These are phyloP conservation scores for Tylopilus vinaceipallidus DNA, from an alignment of 768 basidiomycete genomes.

Conservation along the genomic window DNA sequence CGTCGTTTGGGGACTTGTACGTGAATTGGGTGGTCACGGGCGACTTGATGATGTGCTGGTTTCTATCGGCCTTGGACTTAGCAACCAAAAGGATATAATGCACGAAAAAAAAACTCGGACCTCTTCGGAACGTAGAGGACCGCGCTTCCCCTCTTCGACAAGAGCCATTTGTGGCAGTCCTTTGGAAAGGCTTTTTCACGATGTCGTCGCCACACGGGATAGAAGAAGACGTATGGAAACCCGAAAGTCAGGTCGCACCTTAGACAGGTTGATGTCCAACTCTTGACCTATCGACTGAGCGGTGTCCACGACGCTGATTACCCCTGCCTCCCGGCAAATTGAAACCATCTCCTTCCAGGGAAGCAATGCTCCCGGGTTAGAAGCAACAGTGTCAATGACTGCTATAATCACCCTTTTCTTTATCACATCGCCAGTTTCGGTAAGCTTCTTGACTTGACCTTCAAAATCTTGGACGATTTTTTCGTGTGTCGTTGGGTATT, in stretches of 20 bases:
- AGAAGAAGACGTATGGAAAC: constrained; percentile 51
- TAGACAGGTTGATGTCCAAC: constrained; percentile 53
- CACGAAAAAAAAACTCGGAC: constrained; percentile 31
- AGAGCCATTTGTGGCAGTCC: constrained; percentile 89
- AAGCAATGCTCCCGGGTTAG: constrained; percentile 57
- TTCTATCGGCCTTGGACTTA: constrained; percentile 36
- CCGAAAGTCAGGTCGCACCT: constrained; percentile 71
- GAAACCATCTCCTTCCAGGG: constrained; percentile 73
- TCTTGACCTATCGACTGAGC: constrained; percentile 81
- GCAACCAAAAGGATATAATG: neutral
- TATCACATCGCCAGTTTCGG: constrained; percentile 11
- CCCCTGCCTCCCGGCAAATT: constrained; percentile 60
- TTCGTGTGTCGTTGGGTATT: constrained; percentile 56
- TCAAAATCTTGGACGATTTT: constrained; percentile 54
- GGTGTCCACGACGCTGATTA: constrained; percentile 70
- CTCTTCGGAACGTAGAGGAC: constrained; percentile 71
- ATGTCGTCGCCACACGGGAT: neutral
- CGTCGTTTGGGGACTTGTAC: constrained; percentile 49
- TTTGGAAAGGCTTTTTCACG: constrained; percentile 22
- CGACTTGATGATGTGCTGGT: constrained; percentile 60
- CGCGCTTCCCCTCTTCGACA: constrained; percentile 63
- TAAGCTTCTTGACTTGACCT: constrained; percentile 33
- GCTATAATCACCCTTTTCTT: constrained; percentile 52
- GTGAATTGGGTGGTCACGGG: constrained; percentile 54
- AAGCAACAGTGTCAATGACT: constrained; percentile 65